Evolutionary conservation across 768 basidiomycete species (phyloP).

Genomic region (Russula lepida): DNA sequence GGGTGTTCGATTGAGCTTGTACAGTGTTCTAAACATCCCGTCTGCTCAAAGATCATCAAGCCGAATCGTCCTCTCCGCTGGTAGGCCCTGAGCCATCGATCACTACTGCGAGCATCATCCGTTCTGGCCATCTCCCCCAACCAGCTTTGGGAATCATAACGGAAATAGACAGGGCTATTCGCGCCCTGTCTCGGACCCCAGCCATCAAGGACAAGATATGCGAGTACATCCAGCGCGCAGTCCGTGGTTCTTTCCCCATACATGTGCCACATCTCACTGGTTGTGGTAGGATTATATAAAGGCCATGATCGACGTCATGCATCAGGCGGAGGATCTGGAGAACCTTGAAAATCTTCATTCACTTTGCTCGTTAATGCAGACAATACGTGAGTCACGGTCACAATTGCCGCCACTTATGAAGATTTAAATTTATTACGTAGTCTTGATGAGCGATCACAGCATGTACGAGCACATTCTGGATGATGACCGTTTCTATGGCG

Average conservation of each 20-base stretch:
- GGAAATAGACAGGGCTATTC: constrained; percentile 75
- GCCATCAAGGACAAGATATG: constrained; percentile 75
- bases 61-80: constrained; percentile 51
- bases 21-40: constrained; percentile 15
- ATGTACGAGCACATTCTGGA: constrained; percentile 93
- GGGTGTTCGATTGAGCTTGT: not conserved
- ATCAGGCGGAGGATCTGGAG: constrained; percentile 89
- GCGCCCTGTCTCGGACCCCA: constrained; percentile 62
- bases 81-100: constrained; percentile 48
- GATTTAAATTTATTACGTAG: constrained; percentile 32
- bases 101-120: constrained; percentile 57
- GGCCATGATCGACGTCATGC: constrained; percentile 73
- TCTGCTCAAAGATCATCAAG: constrained; percentile 36
- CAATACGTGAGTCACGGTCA: constrained; percentile 59
- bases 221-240: constrained; percentile 81
- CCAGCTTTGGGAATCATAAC: constrained; percentile 71
- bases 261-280: not conserved
- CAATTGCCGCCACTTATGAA: not conserved
- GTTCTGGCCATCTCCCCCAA: constrained; percentile 62
- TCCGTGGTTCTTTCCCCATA: constrained; percentile 33
- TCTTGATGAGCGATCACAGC: constrained; percentile 89
- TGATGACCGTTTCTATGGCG: constrained; percentile 86
- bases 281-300: constrained; percentile 74
- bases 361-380: constrained; percentile 86
- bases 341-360: constrained; percentile 85